Conservation (phyloP, 371 early-diverging fungal species). For the Rhizopus delemar region DNA sequence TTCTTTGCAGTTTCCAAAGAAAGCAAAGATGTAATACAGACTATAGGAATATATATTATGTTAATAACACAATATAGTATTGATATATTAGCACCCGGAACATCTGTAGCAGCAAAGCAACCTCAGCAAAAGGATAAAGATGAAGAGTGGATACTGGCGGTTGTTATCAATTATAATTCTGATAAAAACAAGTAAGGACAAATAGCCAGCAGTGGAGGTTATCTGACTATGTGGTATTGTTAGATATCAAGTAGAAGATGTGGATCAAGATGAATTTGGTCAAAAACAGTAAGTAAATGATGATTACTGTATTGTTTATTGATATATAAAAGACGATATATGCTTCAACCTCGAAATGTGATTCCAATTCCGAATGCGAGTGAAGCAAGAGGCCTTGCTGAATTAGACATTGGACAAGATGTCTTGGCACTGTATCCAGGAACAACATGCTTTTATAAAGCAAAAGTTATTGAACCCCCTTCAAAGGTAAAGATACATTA, state of each 20-base stretch:
- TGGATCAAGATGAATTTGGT: constrained; percentile 71
- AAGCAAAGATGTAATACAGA: constrained; percentile 48
- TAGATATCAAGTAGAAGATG: constrained; percentile 73
- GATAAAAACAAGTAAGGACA: constrained; percentile 63
- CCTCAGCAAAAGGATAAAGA: constrained; percentile 63
- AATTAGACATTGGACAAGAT: constrained; percentile 64
- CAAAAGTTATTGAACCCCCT: constrained; percentile 69
- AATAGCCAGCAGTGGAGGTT: not conserved
- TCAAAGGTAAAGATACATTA: constrained; percentile 52
- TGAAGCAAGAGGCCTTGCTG: constrained; percentile 43
- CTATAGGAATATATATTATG: no score
- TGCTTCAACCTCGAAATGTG: constrained; percentile 60
- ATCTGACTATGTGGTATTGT: not conserved
- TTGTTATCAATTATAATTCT: constrained; percentile 59
- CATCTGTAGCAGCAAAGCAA: constrained; percentile 61
- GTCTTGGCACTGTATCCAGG: constrained; percentile 85
- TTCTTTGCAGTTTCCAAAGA: constrained; percentile 40
- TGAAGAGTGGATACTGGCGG: constrained; percentile 79
- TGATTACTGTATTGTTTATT: constrained; percentile 4
- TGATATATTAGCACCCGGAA: constrained; percentile 39
- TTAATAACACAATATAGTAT: not conserved
- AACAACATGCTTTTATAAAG: constrained; percentile 87
- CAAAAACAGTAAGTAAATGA: constrained; percentile 54
- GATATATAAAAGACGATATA: constrained; percentile 39
- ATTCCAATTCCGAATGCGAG: constrained; percentile 60